phyloP scores from a whole-genome alignment of 2,329 filamentous ascomycete species.

The Pyrenophora graminea region DNA sequence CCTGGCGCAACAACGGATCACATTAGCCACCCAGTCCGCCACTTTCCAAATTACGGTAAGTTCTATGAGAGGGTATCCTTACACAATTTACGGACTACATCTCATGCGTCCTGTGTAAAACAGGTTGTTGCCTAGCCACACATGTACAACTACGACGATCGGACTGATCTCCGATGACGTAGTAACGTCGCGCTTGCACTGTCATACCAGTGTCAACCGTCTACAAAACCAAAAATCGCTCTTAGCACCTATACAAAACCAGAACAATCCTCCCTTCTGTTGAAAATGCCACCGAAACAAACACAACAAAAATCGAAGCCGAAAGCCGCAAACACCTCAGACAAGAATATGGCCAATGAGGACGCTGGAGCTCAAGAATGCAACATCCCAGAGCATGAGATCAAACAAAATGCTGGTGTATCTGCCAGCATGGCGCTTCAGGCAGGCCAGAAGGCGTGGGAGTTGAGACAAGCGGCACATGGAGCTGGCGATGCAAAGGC shows the following conservation, averaged over 20 bases:
- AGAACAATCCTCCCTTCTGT: neutral
- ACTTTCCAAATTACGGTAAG: neutral
- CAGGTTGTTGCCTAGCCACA: constrained; percentile 11
- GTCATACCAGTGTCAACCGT: neutral
- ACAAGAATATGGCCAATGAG: constrained; percentile 16
- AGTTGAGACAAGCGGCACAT: constrained; percentile 47
- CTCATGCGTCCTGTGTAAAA: constrained; percentile 1
- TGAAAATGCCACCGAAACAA: constrained; percentile 13
- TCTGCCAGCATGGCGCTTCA: constrained; percentile 45
- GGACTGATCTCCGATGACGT: constrained; percentile 10
- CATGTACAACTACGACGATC: constrained; percentile 1
- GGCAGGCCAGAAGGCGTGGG: constrained; percentile 46
- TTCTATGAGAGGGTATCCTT: constrained; percentile 1
- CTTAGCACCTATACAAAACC: constrained; percentile 1
- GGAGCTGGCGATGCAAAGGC: constrained; percentile 46
- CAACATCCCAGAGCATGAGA: constrained; percentile 41
- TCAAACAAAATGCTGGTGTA: constrained; percentile 47
- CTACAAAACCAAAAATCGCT: constrained; percentile 1
- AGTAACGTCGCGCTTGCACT: constrained; percentile 3
- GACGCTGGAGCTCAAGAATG: constrained; percentile 13
- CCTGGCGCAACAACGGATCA: neutral
- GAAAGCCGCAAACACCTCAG: constrained; percentile 2
- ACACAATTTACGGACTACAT: neutral
- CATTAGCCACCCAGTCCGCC: neutral
- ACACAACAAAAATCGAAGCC: constrained; percentile 14